Evolutionary conservation across 768 basidiomycete species (phyloP).

Genomic region (Russula earlei): DNA sequence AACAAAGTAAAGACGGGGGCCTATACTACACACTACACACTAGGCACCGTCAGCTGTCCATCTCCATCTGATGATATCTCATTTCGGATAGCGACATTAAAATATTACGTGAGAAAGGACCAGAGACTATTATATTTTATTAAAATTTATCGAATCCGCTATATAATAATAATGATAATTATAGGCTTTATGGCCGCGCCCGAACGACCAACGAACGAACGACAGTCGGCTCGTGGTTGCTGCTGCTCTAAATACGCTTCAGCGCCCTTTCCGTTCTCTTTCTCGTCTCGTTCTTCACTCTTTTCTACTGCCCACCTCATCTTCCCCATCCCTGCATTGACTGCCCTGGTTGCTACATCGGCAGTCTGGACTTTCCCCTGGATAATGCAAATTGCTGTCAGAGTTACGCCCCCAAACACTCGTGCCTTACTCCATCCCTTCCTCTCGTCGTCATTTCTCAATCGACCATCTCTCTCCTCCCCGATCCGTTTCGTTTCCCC

Average conservation of each 20-base stretch:
- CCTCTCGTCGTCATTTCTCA: conserved; percentile 16
- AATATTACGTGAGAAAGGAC: background rate
- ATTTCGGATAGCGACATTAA: too few relatives aligned
- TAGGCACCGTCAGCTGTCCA: too few relatives aligned
- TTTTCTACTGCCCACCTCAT: conserved; percentile 22
- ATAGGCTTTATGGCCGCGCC: too few relatives aligned
- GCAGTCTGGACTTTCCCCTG: conserved; percentile 15
- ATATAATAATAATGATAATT: too few relatives aligned
- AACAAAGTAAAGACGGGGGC: too few relatives aligned
- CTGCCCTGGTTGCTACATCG: background rate
- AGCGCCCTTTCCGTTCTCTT: conserved; percentile 4
- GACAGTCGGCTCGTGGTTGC: too few relatives aligned
- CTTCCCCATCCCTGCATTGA: conserved; percentile 16
- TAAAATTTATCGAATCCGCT: too few relatives aligned
- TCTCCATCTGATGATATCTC: too few relatives aligned
- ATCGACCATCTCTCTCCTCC: conserved; percentile 21
- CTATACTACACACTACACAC: too few relatives aligned
- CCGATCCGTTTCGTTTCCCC: background rate
- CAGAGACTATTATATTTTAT: too few relatives aligned
- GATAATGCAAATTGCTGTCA: conserved; percentile 27
- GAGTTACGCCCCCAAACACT: conserved; percentile 7
- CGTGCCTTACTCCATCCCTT: conserved; percentile 13
- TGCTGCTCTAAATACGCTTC: background rate
- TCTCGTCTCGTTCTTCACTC: conserved; percentile 19
- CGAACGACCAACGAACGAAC: too few relatives aligned